These are phyloP conservation scores for Penicillium antarcticum DNA, from an alignment of 495 filamentous ascomycete genomes.

Conservation along the genomic window DNA sequence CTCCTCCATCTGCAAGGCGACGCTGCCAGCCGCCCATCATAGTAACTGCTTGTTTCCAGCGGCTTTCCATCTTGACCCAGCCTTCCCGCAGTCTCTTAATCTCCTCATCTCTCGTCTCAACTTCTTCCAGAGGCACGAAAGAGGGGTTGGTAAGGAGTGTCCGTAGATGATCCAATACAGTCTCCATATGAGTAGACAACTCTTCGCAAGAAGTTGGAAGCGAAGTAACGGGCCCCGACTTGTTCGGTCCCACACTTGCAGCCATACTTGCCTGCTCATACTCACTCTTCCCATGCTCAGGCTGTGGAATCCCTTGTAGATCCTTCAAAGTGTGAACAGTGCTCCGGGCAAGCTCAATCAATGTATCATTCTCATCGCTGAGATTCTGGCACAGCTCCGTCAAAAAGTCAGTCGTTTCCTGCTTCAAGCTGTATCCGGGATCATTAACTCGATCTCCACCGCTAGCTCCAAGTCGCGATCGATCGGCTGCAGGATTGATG, in stretches of 20 bases:
- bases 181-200: constrained; percentile 67
- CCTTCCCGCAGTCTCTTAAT: constrained; percentile 76
- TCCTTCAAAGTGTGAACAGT: constrained; percentile 71
- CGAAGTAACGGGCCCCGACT: constrained; percentile 34
- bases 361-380: constrained; percentile 88
- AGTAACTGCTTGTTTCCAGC: constrained; percentile 84
- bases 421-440: constrained; percentile 67
- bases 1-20: constrained; percentile 73
- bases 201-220: constrained; percentile 64
- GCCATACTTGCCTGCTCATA: constrained; percentile 36
- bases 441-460: constrained; percentile 50
- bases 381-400: constrained; percentile 82
- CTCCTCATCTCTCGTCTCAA: constrained; percentile 85
- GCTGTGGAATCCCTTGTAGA: constrained; percentile 69
- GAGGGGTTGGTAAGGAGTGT: constrained; percentile 88
- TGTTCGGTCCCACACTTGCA: constrained; percentile 32
- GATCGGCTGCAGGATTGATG: constrained; percentile 40
- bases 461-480: constrained; percentile 19
- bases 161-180: constrained; percentile 72
- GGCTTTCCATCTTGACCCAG: constrained; percentile 85
- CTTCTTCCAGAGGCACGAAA: constrained; percentile 94
- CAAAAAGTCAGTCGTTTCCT: constrained; percentile 90
- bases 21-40: constrained; percentile 94
- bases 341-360: constrained; percentile 69
- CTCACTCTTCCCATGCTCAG: constrained; percentile 27